Percentiles rank a stretch among this genome's conserved stretches.
Conservation (phyloP, 257 asterid genomes). For the Solanum chiquidenum region DNA sequence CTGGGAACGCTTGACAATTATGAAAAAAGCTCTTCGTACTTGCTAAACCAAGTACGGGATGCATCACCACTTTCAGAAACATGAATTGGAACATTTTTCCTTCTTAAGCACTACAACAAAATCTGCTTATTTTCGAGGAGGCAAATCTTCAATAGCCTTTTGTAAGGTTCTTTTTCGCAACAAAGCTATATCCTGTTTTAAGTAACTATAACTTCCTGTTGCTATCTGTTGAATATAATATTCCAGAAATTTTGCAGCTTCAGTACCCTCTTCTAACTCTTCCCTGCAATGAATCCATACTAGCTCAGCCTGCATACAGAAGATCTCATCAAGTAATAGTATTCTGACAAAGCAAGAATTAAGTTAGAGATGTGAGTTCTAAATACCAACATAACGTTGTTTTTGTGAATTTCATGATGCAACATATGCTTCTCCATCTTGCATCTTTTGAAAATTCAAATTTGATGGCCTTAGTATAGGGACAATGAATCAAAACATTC, state of each 20-base stretch:
- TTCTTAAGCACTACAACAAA: conserved; percentile 31
- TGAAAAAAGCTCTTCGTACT: conserved; percentile 20
- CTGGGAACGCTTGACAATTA: conserved; percentile 37
- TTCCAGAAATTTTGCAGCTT: conserved; percentile 15
- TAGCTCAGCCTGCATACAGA: neutral
- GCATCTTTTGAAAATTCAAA: neutral
- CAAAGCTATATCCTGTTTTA: conserved; percentile 13
- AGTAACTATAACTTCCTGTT: neutral
- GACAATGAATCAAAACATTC: neutral
- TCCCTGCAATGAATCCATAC: conserved; percentile 18
- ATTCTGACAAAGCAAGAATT: neutral
- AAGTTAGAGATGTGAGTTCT: neutral
- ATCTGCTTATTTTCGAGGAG: conserved; percentile 19
- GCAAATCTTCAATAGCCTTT: conserved; percentile 22
- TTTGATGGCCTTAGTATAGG: neutral
- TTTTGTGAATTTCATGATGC: neutral
- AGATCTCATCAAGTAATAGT: neutral
- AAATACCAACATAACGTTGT: neutral
- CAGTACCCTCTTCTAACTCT: conserved; percentile 7
- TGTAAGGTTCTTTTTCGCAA: conserved; percentile 11
- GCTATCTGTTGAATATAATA: neutral
- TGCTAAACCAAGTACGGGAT: conserved; percentile 1
- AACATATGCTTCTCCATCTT: neutral
- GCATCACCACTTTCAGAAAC: neutral
- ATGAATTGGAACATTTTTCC: conserved; percentile 4